These are phyloP conservation scores for Ambrosia trifida DNA, from an alignment of 129 eudicot species.

Conservation along the genomic window DNA sequence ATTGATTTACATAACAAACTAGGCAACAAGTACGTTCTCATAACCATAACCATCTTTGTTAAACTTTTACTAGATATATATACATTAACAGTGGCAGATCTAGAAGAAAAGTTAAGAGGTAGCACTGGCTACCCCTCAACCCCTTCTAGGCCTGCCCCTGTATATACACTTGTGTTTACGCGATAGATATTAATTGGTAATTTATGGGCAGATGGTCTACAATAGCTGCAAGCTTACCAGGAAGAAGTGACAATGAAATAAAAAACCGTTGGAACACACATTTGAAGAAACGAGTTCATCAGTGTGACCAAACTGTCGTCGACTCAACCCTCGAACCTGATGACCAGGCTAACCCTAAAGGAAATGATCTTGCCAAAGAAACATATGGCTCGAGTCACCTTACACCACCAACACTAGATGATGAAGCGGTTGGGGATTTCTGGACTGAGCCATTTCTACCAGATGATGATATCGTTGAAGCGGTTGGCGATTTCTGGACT, in stretches of 20 bases:
- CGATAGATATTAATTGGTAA: neutral
- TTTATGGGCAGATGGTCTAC: conserved; percentile 20
- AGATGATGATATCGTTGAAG: conserved; percentile 2
- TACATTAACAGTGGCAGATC: no score
- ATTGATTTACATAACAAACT: conserved; percentile 30
- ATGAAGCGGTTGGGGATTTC: neutral
- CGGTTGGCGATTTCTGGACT: neutral
- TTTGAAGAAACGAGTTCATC: conserved; percentile 25
- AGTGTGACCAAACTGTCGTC: neutral
- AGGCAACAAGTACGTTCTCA: conserved; percentile 30
- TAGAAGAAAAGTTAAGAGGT: no score
- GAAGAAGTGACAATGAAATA: conserved; percentile 33
- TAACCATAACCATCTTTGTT: neutral
- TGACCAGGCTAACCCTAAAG: neutral
- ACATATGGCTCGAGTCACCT: neutral
- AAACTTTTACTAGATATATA: neutral
- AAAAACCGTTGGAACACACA: conserved; percentile 25
- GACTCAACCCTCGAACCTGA: conserved; percentile 1
- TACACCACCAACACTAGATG: neutral
- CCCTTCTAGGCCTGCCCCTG: no score
- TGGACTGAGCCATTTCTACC: conserved; percentile 16
- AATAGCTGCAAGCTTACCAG: conserved; percentile 20
- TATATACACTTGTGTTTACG: no score
- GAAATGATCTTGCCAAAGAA: conserved; percentile 1
- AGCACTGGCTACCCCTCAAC: no score